phyloP scores from a whole-genome alignment of 2,329 filamentous ascomycete genomes.

The Hysterium pulicare region DNA sequence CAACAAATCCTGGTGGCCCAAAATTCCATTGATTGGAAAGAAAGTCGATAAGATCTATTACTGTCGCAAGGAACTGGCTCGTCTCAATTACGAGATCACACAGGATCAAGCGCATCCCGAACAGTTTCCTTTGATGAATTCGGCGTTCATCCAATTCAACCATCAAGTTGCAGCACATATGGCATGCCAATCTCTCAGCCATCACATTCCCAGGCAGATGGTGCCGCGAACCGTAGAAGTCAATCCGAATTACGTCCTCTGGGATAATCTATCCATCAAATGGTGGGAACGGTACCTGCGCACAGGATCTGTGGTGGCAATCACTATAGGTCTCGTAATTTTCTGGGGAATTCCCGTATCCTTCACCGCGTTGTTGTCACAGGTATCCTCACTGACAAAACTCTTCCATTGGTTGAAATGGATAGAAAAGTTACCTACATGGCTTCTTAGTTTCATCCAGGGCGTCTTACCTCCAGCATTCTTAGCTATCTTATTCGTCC shows the following conservation, averaged over 20 bases:
- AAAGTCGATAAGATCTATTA: constrained; percentile 96
- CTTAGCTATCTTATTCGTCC: constrained; percentile 71
- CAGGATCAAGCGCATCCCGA: constrained; percentile 82
- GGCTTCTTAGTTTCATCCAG: constrained; percentile 66
- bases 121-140: constrained; percentile 87
- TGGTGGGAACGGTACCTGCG: constrained; percentile 91
- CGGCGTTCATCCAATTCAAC: constrained; percentile 97
- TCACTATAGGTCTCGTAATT: constrained; percentile 73
- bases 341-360: constrained; percentile 89
- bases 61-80: constrained; percentile 80
- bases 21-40: constrained; percentile 73
- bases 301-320: constrained; percentile 59
- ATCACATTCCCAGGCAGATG: constrained; percentile 93
- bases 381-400: constrained; percentile 67
- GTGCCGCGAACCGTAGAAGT: constrained; percentile 89
- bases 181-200: constrained; percentile 88
- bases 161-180: constrained; percentile 96
- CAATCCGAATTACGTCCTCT: constrained; percentile 85
- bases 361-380: constrained; percentile 78
- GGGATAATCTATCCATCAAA: constrained; percentile 93
- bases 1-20: constrained; percentile 65
- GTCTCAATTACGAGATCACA: constrained; percentile 88
- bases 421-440: constrained; percentile 59
- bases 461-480: constrained; percentile 82
- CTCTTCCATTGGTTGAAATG: constrained; percentile 68